These are phyloP conservation scores for Lachnellula occidentalis DNA, from an alignment of 2,329 filamentous ascomycete genomes.

Conservation along the genomic window DNA sequence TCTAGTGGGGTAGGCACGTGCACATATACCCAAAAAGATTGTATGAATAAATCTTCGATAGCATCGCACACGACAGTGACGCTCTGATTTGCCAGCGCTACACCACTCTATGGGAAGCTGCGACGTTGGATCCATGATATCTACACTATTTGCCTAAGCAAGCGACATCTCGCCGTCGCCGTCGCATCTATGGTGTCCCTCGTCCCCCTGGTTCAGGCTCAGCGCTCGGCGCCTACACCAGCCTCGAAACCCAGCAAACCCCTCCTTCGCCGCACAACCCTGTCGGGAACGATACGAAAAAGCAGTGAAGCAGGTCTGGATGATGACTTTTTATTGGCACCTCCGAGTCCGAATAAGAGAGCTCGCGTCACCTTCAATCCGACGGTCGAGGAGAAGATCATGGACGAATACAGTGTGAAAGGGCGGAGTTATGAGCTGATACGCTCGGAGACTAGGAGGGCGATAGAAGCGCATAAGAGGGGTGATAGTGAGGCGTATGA, in stretches of 20 bases:
- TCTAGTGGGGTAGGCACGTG: no score
- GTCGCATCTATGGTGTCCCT: constrained; percentile 22
- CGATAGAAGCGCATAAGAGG: constrained; percentile 49
- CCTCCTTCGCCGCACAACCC: constrained; percentile 25
- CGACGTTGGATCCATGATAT: constrained; percentile 13
- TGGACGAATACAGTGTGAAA: constrained; percentile 24
- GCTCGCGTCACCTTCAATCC: constrained; percentile 30
- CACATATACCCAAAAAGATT: no score
- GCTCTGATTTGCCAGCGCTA: not conserved
- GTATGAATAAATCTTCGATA: not conserved
- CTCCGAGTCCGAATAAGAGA: constrained; percentile 26
- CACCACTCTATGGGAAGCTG: not conserved
- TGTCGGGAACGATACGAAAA: constrained; percentile 26
- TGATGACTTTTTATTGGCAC: constrained; percentile 18
- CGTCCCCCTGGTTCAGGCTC: constrained; percentile 13
- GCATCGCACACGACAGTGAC: constrained; percentile 5
- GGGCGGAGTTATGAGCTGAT: constrained; percentile 22
- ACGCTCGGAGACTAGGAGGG: constrained; percentile 30
- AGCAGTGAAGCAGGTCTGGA: constrained; percentile 25
- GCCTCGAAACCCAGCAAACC: constrained; percentile 24
- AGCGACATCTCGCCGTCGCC: constrained; percentile 2
- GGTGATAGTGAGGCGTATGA: constrained; percentile 58
- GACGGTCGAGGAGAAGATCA: constrained; percentile 30
- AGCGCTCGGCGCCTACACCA: constrained; percentile 6
- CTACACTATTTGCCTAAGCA: not conserved